phyloP scores from a whole-genome alignment of 176 grass and related monocot genomes.

The Juncus effusus region DNA sequence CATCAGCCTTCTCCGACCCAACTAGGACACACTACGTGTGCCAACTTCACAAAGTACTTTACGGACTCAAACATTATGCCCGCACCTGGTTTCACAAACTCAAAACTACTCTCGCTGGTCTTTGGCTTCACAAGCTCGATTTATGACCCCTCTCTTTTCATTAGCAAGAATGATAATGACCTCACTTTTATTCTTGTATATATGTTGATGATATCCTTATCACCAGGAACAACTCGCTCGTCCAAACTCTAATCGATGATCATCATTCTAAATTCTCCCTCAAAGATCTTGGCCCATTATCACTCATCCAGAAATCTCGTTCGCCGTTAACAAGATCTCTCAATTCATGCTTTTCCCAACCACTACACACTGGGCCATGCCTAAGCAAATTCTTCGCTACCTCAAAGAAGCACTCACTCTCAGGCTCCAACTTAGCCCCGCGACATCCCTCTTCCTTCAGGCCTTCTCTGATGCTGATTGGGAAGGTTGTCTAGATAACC shows the following conservation, averaged over 20 bases:
- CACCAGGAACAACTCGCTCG: background rate
- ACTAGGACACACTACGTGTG: background rate
- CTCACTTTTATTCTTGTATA: background rate
- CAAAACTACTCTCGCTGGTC: background rate
- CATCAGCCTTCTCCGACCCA: background rate
- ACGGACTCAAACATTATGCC: background rate
- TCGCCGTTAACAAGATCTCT: too few relatives aligned
- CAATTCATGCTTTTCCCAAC: background rate
- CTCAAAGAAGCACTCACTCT: too few relatives aligned
- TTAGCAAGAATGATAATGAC: background rate
- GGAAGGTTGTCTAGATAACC: too few relatives aligned
- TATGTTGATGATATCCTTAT: constrained; percentile 9
- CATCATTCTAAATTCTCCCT: background rate
- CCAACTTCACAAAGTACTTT: background rate
- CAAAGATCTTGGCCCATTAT: constrained; percentile 2
- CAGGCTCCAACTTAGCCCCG: too few relatives aligned
- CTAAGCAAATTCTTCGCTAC: too few relatives aligned
- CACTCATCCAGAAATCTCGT: too few relatives aligned
- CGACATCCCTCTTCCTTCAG: too few relatives aligned
- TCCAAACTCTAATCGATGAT: background rate
- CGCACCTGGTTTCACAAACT: background rate
- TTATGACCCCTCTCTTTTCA: background rate
- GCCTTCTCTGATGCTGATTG: too few relatives aligned
- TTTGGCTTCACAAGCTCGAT: background rate
- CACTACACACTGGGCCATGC: too few relatives aligned